Evolutionary conservation across 495 filamentous ascomycete species (phyloP), one percentile per base, ranked within the genome.

Genomic region (Patellaria atrata): DNA sequence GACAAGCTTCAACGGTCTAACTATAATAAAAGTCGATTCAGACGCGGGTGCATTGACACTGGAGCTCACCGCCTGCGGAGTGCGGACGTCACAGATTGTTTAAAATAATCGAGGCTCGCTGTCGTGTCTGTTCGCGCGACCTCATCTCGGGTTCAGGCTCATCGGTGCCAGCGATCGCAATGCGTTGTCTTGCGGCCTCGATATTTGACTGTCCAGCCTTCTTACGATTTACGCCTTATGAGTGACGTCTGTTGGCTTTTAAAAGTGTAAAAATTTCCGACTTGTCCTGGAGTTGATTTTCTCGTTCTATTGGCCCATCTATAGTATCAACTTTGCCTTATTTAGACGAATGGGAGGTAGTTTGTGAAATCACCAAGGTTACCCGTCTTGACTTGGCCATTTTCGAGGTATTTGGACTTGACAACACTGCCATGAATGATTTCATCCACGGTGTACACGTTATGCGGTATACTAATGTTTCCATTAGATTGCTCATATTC

Each of bases 1-100:
- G 46, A 35, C 38, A 45, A 24, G 16, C 43, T 43, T 26, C 45
- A 35, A 40, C 35, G 45, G 35, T 32, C 35, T 35, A 43, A 43
- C 40, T 14, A 48, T 28, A 35, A n/a, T n/a, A n/a, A n/a, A n/a
- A n/a, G n/a, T n/a, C n/a, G n/a, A 34, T 40, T 36, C 35, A 32
- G 20, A 35, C 35, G 29, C 12, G n/a, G 32, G 45, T 41, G 45
- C 45, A 49, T 37, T 40, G 36, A 44, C 45, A 38, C 24, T 22
- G 23, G 12, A 7, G n/a, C 34, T 42, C 46, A 50, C 46, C 46
- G 46, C 46, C 46, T 45, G 42, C 46, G n/a, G n/a, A n/a, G n/a
- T n/a, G n/a, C 17, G 43, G 15, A 50, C 46, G 38, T 45, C 42
- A 41, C 32, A 35, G 29, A 29, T 7, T 15, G 7, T 16, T 45